Evolutionary conservation across 352 stramenopile genomes (phyloP), one percentile per base, ranked within the genome.

Genomic region (Phytophthora megakarya): DNA sequence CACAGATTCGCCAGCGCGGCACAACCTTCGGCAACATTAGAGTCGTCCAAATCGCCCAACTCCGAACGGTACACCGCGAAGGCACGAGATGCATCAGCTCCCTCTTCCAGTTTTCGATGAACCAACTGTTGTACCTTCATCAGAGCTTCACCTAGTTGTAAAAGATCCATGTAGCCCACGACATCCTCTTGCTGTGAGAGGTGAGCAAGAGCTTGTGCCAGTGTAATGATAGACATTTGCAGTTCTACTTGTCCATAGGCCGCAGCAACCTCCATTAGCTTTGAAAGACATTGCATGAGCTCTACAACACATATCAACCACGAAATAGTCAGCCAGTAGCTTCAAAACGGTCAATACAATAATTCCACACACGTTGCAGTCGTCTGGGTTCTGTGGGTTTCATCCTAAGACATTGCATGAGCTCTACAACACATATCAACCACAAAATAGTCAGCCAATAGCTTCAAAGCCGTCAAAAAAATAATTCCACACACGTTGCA

Each of bases 101-200:
- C 65, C 19, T 72, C 65, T 52, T 65, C 45, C 11, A 63, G 22
- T 16, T 16, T 60, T 21, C 47, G 42, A 45, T 48, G 40, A 35
- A 56, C 44, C 32, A 65, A 53, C 16, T 70, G 49, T 49, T 83
- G 56, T 11, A 72, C 45, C 43, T 78, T 73, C 8, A 76, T 47
- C 16, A 90, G 56, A 7, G 46, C 55, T 15, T 92, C 57, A 0
- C 78, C 71, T 7, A 92, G 49, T 38, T 72, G 73, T 21, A 89
- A 28, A n/a, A 88, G 22, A 55, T 85, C 79, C 6, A 72, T 65
- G 46, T 75, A 86, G 0, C 72, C 69, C 39, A 84, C 51, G 26
- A 76, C 61, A 3, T 65, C 66, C 0, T 69, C 28, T 8, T 73
- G 56, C 18, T 80, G 45, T 7, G 77, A 46, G 2, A 92, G 57